Conservation (phyloP, 768 basidiomycete genomes). For the Suillus weaverae region DNA sequence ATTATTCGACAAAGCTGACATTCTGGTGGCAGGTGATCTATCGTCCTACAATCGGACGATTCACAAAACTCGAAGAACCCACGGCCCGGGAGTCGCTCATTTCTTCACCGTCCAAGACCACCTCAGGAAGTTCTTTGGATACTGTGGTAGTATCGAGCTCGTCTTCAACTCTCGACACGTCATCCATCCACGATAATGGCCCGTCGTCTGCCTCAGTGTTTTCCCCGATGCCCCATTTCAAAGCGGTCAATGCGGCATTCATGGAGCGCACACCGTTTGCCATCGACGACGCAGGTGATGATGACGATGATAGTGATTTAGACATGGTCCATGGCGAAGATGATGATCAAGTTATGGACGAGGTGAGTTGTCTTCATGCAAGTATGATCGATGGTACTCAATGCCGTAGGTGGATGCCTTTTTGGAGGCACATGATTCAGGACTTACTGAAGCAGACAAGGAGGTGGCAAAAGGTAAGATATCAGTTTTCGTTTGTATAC, state of each 20-base stretch:
- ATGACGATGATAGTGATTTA: slow-evolving; percentile 68
- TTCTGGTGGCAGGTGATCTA: slow-evolving; percentile 54
- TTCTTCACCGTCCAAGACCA: slow-evolving; percentile 61
- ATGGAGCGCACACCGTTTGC: slow-evolving; percentile 95
- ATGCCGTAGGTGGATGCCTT: slow-evolving; percentile 79
- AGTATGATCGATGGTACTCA: neutral
- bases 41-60: slow-evolving; percentile 83
- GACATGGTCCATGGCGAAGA: slow-evolving; percentile 54
- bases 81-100: slow-evolving; percentile 86
- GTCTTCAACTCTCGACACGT: slow-evolving; percentile 50
- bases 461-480: slow-evolving; percentile 70
- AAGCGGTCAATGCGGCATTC: slow-evolving; percentile 77
- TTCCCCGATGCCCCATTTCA: slow-evolving; percentile 64
- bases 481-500: neutral
- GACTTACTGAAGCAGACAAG: slow-evolving; percentile 77
- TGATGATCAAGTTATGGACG: slow-evolving; percentile 85
- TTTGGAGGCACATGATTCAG: slow-evolving; percentile 90
- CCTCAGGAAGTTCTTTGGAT: slow-evolving; percentile 34
- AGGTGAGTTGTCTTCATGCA: slow-evolving; percentile 46
- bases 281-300: slow-evolving; percentile 92
- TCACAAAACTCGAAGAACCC: slow-evolving; percentile 82
- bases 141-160: slow-evolving; percentile 33
- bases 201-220: slow-evolving; percentile 32
- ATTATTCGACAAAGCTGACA: neutral
- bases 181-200: slow-evolving; percentile 16